Base-by-base conservation (phyloP, 441 rosid genomes). In the Rhodomyrtus psidioides region DNA sequence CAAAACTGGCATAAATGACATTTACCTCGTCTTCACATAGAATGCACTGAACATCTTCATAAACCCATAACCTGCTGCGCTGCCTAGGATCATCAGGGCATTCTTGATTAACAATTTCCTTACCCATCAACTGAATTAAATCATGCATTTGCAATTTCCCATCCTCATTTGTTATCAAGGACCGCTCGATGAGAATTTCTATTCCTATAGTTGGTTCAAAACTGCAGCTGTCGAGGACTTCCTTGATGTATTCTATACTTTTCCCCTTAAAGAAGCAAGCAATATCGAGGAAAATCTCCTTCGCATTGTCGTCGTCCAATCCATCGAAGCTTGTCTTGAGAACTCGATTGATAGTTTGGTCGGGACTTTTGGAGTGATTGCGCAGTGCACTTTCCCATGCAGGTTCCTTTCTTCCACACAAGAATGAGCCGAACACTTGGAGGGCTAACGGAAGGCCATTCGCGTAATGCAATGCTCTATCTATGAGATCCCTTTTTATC, bases 301-400 rank as follows among this genome's bases (percentile, higher is more conserved):
- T 57, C 28, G 5, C 28, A 0, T 23, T 55, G 0, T 23, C 1
- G 0, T 23, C 1, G 0, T 9, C 13, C 13, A 55, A 55, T 55
- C 58, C 58, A 23, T 55, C 13, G 58, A 55, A 55, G 13, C 60
- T 57, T 26, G 5, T 57, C 60, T 26, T 57, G 28, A 57, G 58
- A 57, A 57, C 28, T 24, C 7, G 3, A 57, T 57, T 57, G 60
- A 57, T 26, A 5, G 28, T 26, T 5, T 26, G 15, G 15, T 57
- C 7, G 12, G 7, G 60, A 57, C 28, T 26, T 26, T 57, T 57
- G 28, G 27, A 24, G 60, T 24, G 1, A 0, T 57, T 10, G 2
- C 10, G 27, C 3, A 57, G 6, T 57, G 27, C 6, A 57, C 27
- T 26, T 57, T 10, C 27, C 60, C 60, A 57, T 57, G 28, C 60